Conservation (phyloP, 768 basidiomycete genomes). For the Amyloporia xantha region DNA sequence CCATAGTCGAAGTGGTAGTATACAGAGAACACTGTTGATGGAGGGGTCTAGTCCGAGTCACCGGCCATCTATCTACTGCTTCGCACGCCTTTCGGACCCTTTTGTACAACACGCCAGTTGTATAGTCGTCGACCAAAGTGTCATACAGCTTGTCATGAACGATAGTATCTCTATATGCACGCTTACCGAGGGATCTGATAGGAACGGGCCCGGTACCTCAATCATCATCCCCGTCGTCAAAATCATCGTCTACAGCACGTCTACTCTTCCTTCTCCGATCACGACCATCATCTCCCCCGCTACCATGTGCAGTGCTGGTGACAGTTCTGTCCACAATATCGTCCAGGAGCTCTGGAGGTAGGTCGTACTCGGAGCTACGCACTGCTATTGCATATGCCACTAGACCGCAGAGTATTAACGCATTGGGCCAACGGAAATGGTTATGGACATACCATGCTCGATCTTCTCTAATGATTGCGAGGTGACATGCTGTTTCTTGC, state of each 20-base stretch:
- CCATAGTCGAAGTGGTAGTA: too few species aligned
- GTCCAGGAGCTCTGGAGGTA: constrained; percentile 61
- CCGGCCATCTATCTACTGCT: too few species aligned
- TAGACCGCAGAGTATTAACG: constrained; percentile 20
- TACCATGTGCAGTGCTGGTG: constrained; percentile 5
- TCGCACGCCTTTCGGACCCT: too few species aligned
- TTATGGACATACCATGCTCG: constrained; percentile 78
- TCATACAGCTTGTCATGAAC: too few species aligned
- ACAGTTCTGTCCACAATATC: constrained; percentile 48
- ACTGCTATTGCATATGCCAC: constrained; percentile 70
- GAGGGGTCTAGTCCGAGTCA: too few species aligned
- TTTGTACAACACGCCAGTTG: too few species aligned
- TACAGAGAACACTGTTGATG: too few species aligned
- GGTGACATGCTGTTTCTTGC: constrained; percentile 86
- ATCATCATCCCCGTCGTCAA: constrained; percentile 1
- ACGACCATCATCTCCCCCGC: constrained; percentile 7
- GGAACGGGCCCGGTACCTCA: too few species aligned
- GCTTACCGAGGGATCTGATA: too few species aligned
- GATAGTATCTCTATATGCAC: too few species aligned
- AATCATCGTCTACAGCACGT: constrained; percentile 11
- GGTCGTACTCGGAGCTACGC: constrained; percentile 66
- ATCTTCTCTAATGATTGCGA: constrained; percentile 88
- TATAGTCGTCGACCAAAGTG: too few species aligned
- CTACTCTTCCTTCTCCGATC: constrained; percentile 11
- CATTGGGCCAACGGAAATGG: neutral